phyloP scores from a whole-genome alignment of 2,329 filamentous ascomycete species.

The Atkinsonella texensis region DNA sequence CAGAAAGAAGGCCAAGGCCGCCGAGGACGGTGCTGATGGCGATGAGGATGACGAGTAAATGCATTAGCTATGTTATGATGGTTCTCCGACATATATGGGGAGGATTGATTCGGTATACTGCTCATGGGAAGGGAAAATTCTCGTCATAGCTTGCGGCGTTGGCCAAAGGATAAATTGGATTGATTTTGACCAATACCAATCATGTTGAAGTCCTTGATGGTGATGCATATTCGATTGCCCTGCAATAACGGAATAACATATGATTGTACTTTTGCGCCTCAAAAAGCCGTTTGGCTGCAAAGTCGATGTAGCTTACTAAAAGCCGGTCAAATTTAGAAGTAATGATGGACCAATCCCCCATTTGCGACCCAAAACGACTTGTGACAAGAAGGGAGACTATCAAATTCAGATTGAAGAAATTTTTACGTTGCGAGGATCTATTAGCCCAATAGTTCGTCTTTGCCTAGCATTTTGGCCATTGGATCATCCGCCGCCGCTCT shows the following conservation, averaged over 20 bases:
- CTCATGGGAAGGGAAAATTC: conserved; percentile 26
- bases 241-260: too few relatives aligned
- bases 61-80: conserved; percentile 19
- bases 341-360: too few relatives aligned
- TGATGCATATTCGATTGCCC: too few relatives aligned
- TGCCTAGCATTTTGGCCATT: conserved; percentile 71
- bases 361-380: too few relatives aligned
- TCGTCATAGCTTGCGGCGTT: conserved; percentile 41
- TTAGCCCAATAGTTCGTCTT: conserved; percentile 48
- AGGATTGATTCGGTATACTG: conserved; percentile 21
- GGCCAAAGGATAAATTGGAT: conserved; percentile 34
- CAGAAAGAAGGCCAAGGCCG: conserved; percentile 99
- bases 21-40: conserved; percentile 69
- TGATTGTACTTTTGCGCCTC: too few relatives aligned
- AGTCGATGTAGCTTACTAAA: too few relatives aligned
- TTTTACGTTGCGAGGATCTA: background rate
- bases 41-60: conserved; percentile 76
- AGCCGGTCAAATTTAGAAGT: too few relatives aligned
- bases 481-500: conserved; percentile 66
- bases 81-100: conserved; percentile 18
- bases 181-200: conserved; percentile 22
- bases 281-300: too few relatives aligned
- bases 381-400: too few relatives aligned
- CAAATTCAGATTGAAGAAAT: background rate
- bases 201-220: background rate